Evolutionary conservation across 805 yeast genomes (phyloP), one percentile per base, ranked within the genome.

Genomic region (Yamadazyma philogaea): DNA sequence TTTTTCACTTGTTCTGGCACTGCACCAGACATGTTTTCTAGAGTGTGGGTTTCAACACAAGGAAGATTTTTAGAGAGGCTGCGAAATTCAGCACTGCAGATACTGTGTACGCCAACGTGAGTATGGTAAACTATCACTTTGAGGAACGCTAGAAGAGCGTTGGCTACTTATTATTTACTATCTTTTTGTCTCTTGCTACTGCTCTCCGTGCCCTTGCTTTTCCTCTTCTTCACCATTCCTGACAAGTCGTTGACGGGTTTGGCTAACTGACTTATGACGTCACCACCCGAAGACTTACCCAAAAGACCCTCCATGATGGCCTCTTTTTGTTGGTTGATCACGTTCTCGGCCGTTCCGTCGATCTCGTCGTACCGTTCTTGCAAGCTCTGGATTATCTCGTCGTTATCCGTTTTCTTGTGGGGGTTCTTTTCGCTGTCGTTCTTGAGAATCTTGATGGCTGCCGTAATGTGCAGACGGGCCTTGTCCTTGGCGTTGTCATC

Each of bases 201-300:
- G 7, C 16, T 40, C 15, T 43, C 46, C 15, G 43, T 46, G 18
- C 49, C 31, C 5, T 46, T 39, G 12, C 55, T 36, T 34, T 63
- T 70, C 55, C 77, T 75, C 63, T 83, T 84, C 55, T 77, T 79
- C 7, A 82, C 84, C 70, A 78, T 68, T 3, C 77, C 64, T 0
- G 87, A 77, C 47, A 84, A 63, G 56, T 83, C 88, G 52, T 82
- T 81, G 7, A 82, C 79, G 8, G 46, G 43, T 26, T 50, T 50
- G 15, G 40, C 18, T n/a, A 32, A 16, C 17, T 30, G 35, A n/a
- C 39, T 34, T 7, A 44, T 14, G 18, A 55, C 35, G 19, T 56
- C 46, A 16, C 51, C 46, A 7, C 49, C 45, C 28, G 50, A 15
- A 4, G 63, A 51, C 5, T 66, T 60, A 18, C 86, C 84, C 50